Percentiles rank a stretch among this genome's conserved stretches.
These are phyloP conservation scores for Emmonsia crescens DNA, from an alignment of 2,329 filamentous ascomycete genomes.

Conservation along the genomic window DNA sequence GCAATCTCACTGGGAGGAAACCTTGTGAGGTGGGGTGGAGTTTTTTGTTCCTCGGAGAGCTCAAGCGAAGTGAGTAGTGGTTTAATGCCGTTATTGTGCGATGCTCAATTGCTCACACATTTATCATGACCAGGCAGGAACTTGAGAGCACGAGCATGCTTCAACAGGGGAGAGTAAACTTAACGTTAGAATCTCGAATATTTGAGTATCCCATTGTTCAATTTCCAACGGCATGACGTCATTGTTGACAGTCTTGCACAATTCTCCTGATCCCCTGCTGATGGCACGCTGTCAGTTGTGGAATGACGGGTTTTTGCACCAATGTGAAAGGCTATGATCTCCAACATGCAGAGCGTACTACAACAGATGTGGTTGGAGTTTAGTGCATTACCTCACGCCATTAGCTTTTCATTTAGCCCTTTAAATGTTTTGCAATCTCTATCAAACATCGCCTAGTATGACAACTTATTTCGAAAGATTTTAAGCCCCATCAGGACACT, in stretches of 20 bases:
- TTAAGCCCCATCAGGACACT: not conserved
- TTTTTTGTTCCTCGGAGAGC: too few species aligned
- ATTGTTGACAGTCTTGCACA: not conserved
- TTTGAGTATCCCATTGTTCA: too few species aligned
- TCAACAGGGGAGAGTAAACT: too few species aligned
- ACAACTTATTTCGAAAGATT: not conserved
- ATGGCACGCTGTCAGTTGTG: not conserved
- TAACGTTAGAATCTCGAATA: too few species aligned
- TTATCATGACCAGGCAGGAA: too few species aligned
- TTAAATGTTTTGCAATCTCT: not conserved
- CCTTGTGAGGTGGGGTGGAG: not conserved
- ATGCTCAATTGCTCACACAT: too few species aligned
- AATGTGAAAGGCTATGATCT: not conserved
- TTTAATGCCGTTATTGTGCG: too few species aligned
- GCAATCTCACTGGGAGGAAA: not conserved
- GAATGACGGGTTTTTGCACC: not conserved
- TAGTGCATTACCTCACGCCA: too few species aligned
- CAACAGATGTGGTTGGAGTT: not conserved
- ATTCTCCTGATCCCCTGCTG: not conserved
- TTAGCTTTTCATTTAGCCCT: not conserved
- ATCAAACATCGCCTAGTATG: not conserved
- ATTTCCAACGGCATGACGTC: not conserved
- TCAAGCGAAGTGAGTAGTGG: too few species aligned
- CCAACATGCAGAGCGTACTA: not conserved
- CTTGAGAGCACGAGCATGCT: too few species aligned